Conservation (phyloP, 2,329 filamentous ascomycete species). For the Cylindrodendrum hubeiense region DNA sequence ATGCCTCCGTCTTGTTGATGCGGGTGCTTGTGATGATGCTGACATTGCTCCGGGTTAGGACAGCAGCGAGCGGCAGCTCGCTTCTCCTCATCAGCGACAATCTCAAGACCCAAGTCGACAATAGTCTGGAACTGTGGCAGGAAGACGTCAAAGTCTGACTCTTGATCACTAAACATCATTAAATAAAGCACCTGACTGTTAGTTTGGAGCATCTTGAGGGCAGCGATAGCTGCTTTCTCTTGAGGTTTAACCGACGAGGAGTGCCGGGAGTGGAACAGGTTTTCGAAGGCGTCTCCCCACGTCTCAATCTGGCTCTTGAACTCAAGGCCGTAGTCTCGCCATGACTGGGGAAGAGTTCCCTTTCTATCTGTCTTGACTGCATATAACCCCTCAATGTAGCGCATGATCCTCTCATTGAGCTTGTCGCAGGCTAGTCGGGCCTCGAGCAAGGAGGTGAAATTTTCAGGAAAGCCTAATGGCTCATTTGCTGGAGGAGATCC, state of each 20-base stretch:
- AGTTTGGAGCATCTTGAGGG: slow-evolving; percentile 72
- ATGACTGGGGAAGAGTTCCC: slow-evolving; percentile 62
- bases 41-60: slow-evolving; percentile 58
- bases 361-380: slow-evolving; percentile 64
- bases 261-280: slow-evolving; percentile 63
- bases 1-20: slow-evolving; percentile 42
- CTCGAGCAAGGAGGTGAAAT: slow-evolving; percentile 64
- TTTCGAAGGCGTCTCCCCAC: slow-evolving; percentile 69
- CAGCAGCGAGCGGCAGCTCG: slow-evolving; percentile 61
- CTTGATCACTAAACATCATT: slow-evolving; percentile 71
- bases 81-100: slow-evolving; percentile 69
- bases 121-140: slow-evolving; percentile 65
- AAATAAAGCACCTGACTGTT: slow-evolving; percentile 69
- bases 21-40: slow-evolving; percentile 48
- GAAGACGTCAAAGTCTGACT: slow-evolving; percentile 70
- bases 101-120: slow-evolving; percentile 68
- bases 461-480: slow-evolving; percentile 40
- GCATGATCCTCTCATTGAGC: slow-evolving; percentile 67
- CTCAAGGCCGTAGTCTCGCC: slow-evolving; percentile 60
- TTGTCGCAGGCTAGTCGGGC: slow-evolving; percentile 69
- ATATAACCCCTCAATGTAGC: slow-evolving; percentile 68
- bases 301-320: slow-evolving; percentile 65
- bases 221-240: slow-evolving; percentile 70
- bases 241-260: slow-evolving; percentile 63
- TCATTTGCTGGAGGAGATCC: slow-evolving; percentile 54